Evolutionary conservation across 805 yeast species (phyloP).

Genomic region (Candida palmyrensis): DNA sequence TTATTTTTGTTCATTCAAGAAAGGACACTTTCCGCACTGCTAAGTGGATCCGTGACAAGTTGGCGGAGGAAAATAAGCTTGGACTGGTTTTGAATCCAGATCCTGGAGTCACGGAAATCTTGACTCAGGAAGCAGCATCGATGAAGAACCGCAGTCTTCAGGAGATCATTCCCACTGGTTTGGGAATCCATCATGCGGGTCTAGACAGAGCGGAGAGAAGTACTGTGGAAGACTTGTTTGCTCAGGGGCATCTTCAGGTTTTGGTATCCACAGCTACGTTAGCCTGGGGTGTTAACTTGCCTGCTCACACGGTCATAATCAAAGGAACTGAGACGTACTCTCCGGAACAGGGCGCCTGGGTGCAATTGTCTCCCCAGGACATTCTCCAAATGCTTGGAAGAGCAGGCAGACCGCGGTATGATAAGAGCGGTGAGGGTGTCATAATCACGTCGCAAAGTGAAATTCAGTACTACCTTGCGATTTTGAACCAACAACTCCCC

Average conservation of each 20-base stretch:
- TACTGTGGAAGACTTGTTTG: conserved; percentile 78
- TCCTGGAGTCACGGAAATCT: conserved; percentile 56
- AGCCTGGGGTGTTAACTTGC: conserved; percentile 96
- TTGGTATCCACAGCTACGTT: conserved; percentile 88
- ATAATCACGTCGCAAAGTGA: conserved; percentile 85
- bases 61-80: conserved; percentile 50
- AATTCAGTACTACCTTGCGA: conserved; percentile 81
- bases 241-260: conserved; percentile 80
- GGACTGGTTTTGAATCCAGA: conserved; percentile 42
- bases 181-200: conserved; percentile 94
- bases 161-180: conserved; percentile 61
- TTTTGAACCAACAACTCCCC: conserved; percentile 87
- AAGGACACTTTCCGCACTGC: conserved; percentile 89
- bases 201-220: conserved; percentile 66
- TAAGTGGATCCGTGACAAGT: conserved; percentile 57
- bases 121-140: conserved; percentile 56
- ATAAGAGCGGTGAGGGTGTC: conserved; percentile 88
- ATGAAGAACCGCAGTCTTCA: conserved; percentile 51
- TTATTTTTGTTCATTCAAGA: conserved; percentile 89
- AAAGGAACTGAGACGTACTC: conserved; percentile 93
- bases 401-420: conserved; percentile 96
- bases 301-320: conserved; percentile 90
- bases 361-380: conserved; percentile 90
- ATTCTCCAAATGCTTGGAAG: conserved; percentile 96
- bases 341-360: conserved; percentile 88